A percentile compares a stretch with the other conserved stretches of the same genome.
These are phyloP conservation scores for Solanum ossicruentum DNA, from an alignment of 257 asterid genomes.

Conservation along the genomic window DNA sequence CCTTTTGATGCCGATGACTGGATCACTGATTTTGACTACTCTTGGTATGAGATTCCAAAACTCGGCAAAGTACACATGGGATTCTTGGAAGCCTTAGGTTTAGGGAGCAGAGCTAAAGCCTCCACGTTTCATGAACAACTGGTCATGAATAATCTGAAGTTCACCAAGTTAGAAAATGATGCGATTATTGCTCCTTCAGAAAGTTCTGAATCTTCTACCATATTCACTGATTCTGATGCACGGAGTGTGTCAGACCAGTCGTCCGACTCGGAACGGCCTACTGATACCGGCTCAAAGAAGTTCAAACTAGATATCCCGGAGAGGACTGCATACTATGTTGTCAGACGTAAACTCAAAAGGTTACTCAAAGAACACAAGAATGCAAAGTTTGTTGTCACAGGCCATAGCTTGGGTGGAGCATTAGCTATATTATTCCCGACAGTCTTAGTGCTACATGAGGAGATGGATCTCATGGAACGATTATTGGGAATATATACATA, in stretches of 20 bases:
- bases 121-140: constrained; percentile 41
- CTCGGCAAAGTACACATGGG: constrained; percentile 98
- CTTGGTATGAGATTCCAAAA: constrained; percentile 84
- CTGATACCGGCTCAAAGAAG: constrained; percentile 3
- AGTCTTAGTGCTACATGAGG: constrained; percentile 50
- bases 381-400: constrained; percentile 69
- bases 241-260: constrained; percentile 2
- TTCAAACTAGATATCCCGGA: constrained; percentile 16
- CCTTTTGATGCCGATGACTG: constrained; percentile 96
- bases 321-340: constrained; percentile 62
- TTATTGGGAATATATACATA: constrained; percentile 58
- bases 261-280: constrained; percentile 4
- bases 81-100: constrained; percentile 86
- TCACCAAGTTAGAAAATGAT: constrained; percentile 2
- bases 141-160: neutral
- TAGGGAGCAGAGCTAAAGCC: constrained; percentile 57
- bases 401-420: constrained; percentile 97
- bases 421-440: constrained; percentile 77
- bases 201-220: constrained; percentile 3
- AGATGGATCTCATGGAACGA: constrained; percentile 45
- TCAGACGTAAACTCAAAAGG: constrained; percentile 38
- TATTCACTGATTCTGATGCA: constrained; percentile 3
- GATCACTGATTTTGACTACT: constrained; percentile 88
- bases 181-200: neutral
- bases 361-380: constrained; percentile 51